These are phyloP conservation scores for Aureobasidium pullulans DNA, from an alignment of 2,329 filamentous ascomycete genomes.

Conservation along the genomic window DNA sequence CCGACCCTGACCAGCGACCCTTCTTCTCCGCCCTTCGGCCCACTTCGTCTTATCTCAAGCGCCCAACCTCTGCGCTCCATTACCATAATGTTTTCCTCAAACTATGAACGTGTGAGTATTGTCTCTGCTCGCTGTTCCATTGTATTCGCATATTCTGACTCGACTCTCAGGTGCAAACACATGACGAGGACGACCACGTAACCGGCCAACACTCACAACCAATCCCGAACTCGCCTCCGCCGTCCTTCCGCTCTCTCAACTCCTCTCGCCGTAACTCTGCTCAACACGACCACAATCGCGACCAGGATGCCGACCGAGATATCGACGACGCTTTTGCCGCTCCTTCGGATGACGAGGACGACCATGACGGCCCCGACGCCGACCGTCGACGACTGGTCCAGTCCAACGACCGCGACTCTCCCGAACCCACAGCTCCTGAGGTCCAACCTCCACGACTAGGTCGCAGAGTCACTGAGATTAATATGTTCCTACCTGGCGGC, in stretches of 20 bases:
- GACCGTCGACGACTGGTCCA: constrained; percentile 66
- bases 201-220: constrained; percentile 20
- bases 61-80: not conserved
- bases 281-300: constrained; percentile 42
- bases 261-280: constrained; percentile 57
- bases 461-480: constrained; percentile 47
- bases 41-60: not conserved
- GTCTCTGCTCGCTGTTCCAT: not conserved
- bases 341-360: constrained; percentile 56
- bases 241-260: constrained; percentile 81
- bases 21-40: not conserved
- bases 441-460: constrained; percentile 29
- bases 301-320: constrained; percentile 63
- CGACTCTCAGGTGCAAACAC: constrained; percentile 31
- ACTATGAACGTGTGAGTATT: constrained; percentile 39
- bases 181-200: constrained; percentile 35
- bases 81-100: constrained; percentile 36
- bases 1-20: not conserved
- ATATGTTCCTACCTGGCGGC: constrained; percentile 36
- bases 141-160: not conserved
- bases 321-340: constrained; percentile 85
- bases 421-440: constrained; percentile 8
- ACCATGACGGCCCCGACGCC: constrained; percentile 60
- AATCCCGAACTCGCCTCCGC: constrained; percentile 47
- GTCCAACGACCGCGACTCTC: not conserved